Base-by-base conservation (phyloP, 2,329 filamentous ascomycete species). In the Aspergillus novoparasiticus region DNA sequence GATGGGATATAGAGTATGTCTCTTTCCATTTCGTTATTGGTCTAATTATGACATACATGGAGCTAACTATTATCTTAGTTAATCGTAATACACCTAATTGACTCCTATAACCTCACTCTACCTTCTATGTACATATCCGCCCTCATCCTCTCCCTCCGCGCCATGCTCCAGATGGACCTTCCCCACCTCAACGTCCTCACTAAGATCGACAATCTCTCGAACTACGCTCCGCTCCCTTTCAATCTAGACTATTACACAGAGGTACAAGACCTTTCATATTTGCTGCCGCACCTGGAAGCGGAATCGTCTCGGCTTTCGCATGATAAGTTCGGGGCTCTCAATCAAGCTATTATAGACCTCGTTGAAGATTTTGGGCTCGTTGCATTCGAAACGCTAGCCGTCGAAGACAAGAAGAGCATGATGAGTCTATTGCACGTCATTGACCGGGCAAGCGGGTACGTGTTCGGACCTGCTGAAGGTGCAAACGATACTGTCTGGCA, bases 401-500 rank as follows among this genome's bases (percentile, higher is more conserved):
- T 99, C 1, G 95, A 99, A 79, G 95, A 99, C 75, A 97, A 97
- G 78, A 92, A 90, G 79, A 96, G 92, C 75, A 97, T 99, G 93
- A 96, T 96, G 87, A 89, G 91, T 70, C 83, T 99, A 4, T 82
- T 99, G 58, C 88, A 91, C 53, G 90, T 94, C 0, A 94, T 99
- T 73, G 95, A 99, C 76, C 87, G 95, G 48, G 94, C 95, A 0
- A 90, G 92, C 11, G 95, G 95, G 0, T 98, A 98, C 79, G 91
- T 93, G 0, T 97, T 99, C 80, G 94, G 94, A 0, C 86, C 90
- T 6, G 91, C 93, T 0, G 93, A 97, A 75, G 94, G 93, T 2
- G 92, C 93, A 53, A 97, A 98, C 71, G 94, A 99, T 76, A 94
- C 90, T 8, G 87, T 99, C n/a, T 99, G 95, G 95, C 92, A 96